Base-by-base conservation (phyloP, 257 asterid species). In the Jacaranda copaia region DNA sequence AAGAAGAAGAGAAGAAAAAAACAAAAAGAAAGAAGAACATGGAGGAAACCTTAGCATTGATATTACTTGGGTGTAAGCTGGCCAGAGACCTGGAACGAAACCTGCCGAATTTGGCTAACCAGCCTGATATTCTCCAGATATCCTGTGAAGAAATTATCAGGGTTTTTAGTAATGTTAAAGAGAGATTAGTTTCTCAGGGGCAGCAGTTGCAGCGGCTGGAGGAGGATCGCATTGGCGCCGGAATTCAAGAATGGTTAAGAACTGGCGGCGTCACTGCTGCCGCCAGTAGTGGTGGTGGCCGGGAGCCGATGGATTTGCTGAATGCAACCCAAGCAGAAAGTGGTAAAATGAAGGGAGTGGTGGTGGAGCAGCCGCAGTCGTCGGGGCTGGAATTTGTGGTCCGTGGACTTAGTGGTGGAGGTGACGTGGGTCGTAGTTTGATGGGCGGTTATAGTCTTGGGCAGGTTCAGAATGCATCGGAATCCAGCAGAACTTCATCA, bases 91-190 rank as follows among this genome's bases (percentile, higher is more conserved):
- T 92, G 0, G 97, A 94, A 86, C 83, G 74, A 5, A 86, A 82
- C 78, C 79, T 92, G 2, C 82, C 76, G 3, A 59, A 67, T 74
- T 39, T 87, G 66, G 85, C 73, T 0, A 80, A 79, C 84, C 96
- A 88, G 39, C 89, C 89, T 0, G 87, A 81, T 0, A 5, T 15
- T 64, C 82, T 89, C 25, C 32, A 70, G 3, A 39, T 48, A 12
- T 74, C 84, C 9, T 92, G 94, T 25, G 93, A 88, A 0, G 93
- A 94, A 25, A 90, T 94, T 18, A 68, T 88, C 61, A 49, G 75
- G 5, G 85, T 86, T 14, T 94, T 94, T 77, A 81, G 70, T 10
- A 81, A 60, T 63, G 81, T 76, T 35, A 89, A 67, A 62, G 92
- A 88, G 48, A 81, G 82, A 48, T 45, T 86, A 4, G 9, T 78